Evolutionary conservation across 805 yeast species (phyloP), one percentile per base, ranked within the genome.

Genomic region (Candida parachauliodes): DNA sequence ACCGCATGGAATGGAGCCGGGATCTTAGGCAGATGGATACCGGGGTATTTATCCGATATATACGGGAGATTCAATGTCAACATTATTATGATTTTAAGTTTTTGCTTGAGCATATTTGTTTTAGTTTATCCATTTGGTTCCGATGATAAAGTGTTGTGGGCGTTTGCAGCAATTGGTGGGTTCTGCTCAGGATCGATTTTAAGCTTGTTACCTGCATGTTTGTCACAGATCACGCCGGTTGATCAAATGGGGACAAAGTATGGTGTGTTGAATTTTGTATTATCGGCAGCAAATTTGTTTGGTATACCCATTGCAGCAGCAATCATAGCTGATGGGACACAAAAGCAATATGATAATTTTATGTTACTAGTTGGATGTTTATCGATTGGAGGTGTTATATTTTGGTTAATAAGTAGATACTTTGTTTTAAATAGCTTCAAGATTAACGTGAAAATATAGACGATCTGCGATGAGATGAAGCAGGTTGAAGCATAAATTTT

Each of bases 161-260:
- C 52, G 6, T 65, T 60, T 47, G 54, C 68, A 1, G 59, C 52
- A 4, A 28, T 62, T 19, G 65, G 60, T 18, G 71, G 71, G 1
- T 59, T 51, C 35, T 60, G 58, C 40, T 54, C 53, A 46, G 64
- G 65, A 3, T 54, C 62, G 29, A 60, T 65, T 24, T 50, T 62
- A 32, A 53, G 65, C 27, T 49, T 64, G 48, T 47, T 65, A 14
- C 70, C 71, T 2, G 51, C 64, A 3, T 82, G 89, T 45, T 70
- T 81, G 15, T 77, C 84, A 0, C 76, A 75, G 33, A 76, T 83
- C 21, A 73, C 81, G 4, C 55, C 57, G 6, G 69, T 59, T 9
- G 51, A 55, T 32, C 57, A 62, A 33, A 58, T 65, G 40, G 70
- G 70, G 25, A 58, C 57, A 32, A 54, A 57, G 25, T 64, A 63